Conservation (phyloP, 768 basidiomycete species). For the Coprinellus aureogranulatus region DNA sequence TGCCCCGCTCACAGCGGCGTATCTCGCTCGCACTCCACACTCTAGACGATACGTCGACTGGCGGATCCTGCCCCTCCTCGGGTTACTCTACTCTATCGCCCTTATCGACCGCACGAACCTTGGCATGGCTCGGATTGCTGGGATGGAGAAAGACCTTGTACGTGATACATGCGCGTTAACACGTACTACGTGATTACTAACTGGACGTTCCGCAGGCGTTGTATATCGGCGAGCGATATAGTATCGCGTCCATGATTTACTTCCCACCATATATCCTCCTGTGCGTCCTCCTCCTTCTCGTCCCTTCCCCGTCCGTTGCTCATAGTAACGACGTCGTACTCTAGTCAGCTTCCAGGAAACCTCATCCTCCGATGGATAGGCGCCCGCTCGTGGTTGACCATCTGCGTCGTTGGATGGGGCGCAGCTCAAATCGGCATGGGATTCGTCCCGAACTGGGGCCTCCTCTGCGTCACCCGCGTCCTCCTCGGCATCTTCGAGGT, state of each 20-base stretch:
- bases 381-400: conserved; percentile 26
- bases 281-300: conserved; percentile 16
- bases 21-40: background rate
- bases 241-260: conserved; percentile 32
- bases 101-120: conserved; percentile 38
- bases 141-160: conserved; percentile 35
- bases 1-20: too few relatives aligned
- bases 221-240: conserved; percentile 30
- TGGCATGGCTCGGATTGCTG: conserved; percentile 33
- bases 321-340: background rate
- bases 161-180: too few relatives aligned
- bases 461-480: conserved; percentile 22
- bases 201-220: conserved; percentile 19
- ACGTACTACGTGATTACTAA: too few relatives aligned
- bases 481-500: conserved; percentile 28
- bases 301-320: too few relatives aligned
- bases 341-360: conserved; percentile 19
- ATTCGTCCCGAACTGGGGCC: conserved; percentile 28
- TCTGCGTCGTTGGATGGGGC: conserved; percentile 31
- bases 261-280: conserved; percentile 36
- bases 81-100: conserved; percentile 33
- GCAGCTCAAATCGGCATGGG: conserved; percentile 32
- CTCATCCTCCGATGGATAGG: conserved; percentile 27
- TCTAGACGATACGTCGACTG: conserved; percentile 30
- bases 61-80: conserved; percentile 34